Evolutionary conservation across 2,329 filamentous ascomycete genomes (phyloP).

Genomic region (Aspergillus pseudoviridinutans): DNA sequence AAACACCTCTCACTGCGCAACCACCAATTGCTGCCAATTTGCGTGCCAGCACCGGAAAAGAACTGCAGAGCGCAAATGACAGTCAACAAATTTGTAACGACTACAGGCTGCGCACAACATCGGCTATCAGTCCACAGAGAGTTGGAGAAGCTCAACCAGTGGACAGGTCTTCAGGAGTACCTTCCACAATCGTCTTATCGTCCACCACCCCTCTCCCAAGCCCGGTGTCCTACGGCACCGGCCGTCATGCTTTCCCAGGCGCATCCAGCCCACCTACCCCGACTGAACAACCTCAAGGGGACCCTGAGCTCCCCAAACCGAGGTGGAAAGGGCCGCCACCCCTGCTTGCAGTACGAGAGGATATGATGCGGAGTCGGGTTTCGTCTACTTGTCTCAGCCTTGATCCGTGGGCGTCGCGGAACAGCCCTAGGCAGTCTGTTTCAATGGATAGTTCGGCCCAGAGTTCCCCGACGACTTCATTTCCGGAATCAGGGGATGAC

Average conservation of each 20-base stretch:
- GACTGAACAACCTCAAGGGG: constrained; percentile 10
- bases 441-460: neutral
- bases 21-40: constrained; percentile 36
- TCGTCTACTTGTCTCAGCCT: constrained; percentile 34
- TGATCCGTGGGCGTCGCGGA: constrained; percentile 28
- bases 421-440: constrained; percentile 23
- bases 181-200: constrained; percentile 1
- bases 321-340: constrained; percentile 37
- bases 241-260: neutral
- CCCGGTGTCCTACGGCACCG: neutral
- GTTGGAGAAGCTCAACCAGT: constrained; percentile 8
- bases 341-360: constrained; percentile 54
- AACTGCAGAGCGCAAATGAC: constrained; percentile 11
- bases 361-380: constrained; percentile 42
- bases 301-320: constrained; percentile 12
- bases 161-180: constrained; percentile 3
- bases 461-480: constrained; percentile 17
- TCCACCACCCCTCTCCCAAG: neutral
- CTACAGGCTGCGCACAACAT: constrained; percentile 5
- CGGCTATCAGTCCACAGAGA: constrained; percentile 2
- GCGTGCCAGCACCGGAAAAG: constrained; percentile 9
- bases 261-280: neutral
- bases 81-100: constrained; percentile 11
- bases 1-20: constrained; percentile 54
- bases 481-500: constrained; percentile 54